A percentile compares a stretch with the other conserved stretches of the same genome.
These are phyloP conservation scores for Penicillium flavigenum DNA, from an alignment of 495 filamentous ascomycete genomes.

Conservation along the genomic window DNA sequence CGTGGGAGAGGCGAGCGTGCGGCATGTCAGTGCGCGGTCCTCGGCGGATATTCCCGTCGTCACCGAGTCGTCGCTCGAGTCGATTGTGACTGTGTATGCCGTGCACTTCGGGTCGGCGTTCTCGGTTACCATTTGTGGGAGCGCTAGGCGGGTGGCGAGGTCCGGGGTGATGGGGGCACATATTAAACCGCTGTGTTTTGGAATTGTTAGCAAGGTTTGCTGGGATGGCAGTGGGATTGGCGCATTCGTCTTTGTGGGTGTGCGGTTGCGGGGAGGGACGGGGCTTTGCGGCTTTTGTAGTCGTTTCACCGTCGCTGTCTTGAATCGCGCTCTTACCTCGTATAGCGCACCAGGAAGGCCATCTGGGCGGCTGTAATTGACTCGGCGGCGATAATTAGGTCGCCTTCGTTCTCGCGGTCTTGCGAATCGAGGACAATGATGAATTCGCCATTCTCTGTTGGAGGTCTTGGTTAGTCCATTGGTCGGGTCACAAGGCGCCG, in stretches of 20 bases:
- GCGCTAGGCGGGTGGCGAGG: conserved; percentile 62
- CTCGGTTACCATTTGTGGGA: conserved; percentile 85
- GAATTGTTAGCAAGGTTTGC: conserved; percentile 1
- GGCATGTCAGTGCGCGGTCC: conserved; percentile 80
- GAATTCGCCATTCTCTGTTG: conserved; percentile 80
- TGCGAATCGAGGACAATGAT: conserved; percentile 91
- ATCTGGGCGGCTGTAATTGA: conserved; percentile 84
- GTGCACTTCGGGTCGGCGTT: conserved; percentile 86
- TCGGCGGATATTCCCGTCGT: conserved; percentile 90
- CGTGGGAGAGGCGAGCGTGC: conserved; percentile 68
- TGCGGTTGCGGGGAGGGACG: not conserved
- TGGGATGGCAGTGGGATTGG: not conserved
- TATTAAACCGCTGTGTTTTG: conserved; percentile 67
- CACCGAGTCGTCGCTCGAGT: conserved; percentile 66
- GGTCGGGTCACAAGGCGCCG: conserved; percentile 10
- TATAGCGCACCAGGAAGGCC: conserved; percentile 91
- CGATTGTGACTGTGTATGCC: conserved; percentile 86
- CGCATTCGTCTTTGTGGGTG: not conserved
- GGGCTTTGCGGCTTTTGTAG: not conserved
- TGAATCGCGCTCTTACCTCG: conserved; percentile 47
- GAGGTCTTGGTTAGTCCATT: conserved; percentile 19
- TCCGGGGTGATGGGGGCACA: conserved; percentile 77
- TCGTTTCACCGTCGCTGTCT: not conserved
- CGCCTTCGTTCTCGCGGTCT: conserved; percentile 94
- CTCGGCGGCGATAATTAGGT: conserved; percentile 91